Base-by-base conservation (phyloP, 805 yeast genomes). In the Clavispora carvajalis region DNA sequence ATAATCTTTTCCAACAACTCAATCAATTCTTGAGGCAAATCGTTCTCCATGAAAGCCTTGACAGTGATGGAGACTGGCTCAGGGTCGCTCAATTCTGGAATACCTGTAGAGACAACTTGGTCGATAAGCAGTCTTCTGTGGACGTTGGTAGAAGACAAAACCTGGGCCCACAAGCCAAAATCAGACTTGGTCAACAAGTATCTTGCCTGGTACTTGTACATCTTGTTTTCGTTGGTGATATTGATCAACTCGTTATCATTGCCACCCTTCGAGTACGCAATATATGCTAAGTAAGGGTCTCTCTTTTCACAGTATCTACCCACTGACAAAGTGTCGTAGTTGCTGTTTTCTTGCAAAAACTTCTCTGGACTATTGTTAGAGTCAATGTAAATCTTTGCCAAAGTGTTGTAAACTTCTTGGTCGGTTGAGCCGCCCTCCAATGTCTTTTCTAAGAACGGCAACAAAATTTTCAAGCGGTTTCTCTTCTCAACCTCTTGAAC, bases 201-300 rank as follows among this genome's bases (percentile, higher is more conserved):
- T 63, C 98, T 82, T n/a, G 98, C 98, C 73, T 93, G 99, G 67
- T 93, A 91, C 65, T 93, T 93, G 77, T 85, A 93, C 99, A 93
- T 93, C 54, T 93, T 79, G 64, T 93, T 93, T 58, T 93, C 98
- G 63, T 93, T 93, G 51, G 99, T 93, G 64, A 93, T 89, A 58
- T 78, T 74, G 56, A 93, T 79, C 57, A 93, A 77, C 63, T 93
- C 99, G 43, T 74, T 82, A 62, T 93, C 96, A 55, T 91, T 90
- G 39, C 76, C 72, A 59, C 99, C 99, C 69, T 90, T 91, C 46
- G 95, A 95, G 66, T 93, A 93, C 38, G 96, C 95, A 67, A 93
- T 93, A 65, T 88, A 93, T 22, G 99, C 99, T 61, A 93, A 74
- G 69, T 88, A 93, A 47, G 99, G 99, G 59, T 93, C 99, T 67